These are phyloP conservation scores for Ogataea paraovalis DNA, from an alignment of 805 yeast genomes.

Conservation along the genomic window DNA sequence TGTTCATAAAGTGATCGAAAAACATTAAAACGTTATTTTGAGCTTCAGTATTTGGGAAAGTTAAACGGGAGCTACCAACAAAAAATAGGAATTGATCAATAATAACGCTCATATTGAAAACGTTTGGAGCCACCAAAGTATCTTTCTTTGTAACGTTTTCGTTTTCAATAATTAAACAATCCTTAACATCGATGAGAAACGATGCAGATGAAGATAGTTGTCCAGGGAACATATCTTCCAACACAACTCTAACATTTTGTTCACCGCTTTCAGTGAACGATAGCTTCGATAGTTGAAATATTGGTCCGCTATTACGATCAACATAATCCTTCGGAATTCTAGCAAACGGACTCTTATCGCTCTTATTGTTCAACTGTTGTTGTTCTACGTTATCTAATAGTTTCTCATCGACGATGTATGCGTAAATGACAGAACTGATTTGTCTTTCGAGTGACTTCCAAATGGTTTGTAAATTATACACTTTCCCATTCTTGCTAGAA, in stretches of 20 bases:
- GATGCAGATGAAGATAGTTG: conserved; percentile 4
- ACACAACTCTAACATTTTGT: conserved; percentile 37
- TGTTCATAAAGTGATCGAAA: conserved; percentile 61
- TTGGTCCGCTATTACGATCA: conserved; percentile 13
- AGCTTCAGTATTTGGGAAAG: conserved; percentile 31
- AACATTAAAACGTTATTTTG: conserved; percentile 35
- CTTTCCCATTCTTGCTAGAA: conserved; percentile 28
- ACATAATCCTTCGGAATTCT: conserved; percentile 22
- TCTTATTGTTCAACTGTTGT: conserved; percentile 11
- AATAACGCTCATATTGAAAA: conserved; percentile 76
- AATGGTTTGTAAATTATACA: conserved; percentile 29
- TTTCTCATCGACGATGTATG: conserved; percentile 36
- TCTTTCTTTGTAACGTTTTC: conserved; percentile 55
- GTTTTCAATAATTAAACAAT: conserved; percentile 52
- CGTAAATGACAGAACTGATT: conserved; percentile 33
- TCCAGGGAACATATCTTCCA: conserved; percentile 72
- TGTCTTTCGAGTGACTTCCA: conserved; percentile 44
- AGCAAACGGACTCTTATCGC: conserved; percentile 18
- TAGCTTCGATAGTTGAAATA: conserved; percentile 35
- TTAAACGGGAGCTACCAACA: conserved; percentile 51
- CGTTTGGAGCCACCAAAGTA: conserved; percentile 61
- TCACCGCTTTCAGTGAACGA: conserved; percentile 31
- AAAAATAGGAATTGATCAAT: conserved; percentile 70
- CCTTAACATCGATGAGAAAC: conserved; percentile 18
- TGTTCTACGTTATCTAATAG: conserved; percentile 22